phyloP scores from a whole-genome alignment of 139 green algal genomes.

The Tetraselmis chui region DNA sequence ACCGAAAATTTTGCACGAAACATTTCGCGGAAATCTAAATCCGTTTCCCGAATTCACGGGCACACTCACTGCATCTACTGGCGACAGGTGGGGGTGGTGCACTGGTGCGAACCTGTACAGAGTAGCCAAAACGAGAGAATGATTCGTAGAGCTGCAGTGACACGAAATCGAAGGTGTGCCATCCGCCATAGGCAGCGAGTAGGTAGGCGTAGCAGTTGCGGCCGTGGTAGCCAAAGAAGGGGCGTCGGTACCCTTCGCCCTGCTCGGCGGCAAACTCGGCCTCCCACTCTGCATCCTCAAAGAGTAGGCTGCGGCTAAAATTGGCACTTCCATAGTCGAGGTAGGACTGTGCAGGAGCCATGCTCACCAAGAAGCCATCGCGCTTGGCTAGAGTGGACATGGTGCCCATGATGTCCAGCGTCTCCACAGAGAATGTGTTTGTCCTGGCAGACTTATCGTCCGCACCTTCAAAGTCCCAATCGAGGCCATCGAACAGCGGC shows the following conservation, averaged over 20 bases:
- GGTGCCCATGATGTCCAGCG: background rate
- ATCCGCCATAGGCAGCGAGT: background rate
- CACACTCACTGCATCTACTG: no score
- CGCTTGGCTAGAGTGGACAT: background rate
- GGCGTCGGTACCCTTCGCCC: background rate
- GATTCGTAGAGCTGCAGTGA: background rate
- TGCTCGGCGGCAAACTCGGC: background rate
- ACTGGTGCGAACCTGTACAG: background rate
- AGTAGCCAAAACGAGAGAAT: background rate
- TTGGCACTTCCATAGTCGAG: background rate
- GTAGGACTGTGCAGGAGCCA: background rate
- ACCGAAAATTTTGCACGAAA: no score
- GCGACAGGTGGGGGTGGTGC: no score
- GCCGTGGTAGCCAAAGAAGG: background rate
- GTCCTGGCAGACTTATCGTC: background rate
- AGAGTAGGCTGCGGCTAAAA: background rate
- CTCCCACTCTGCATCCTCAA: background rate
- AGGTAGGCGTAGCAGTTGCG: background rate
- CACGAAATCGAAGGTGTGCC: background rate
- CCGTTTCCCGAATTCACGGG: no score
- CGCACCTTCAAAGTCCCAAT: background rate
- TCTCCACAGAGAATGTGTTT: background rate
- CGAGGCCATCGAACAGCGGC: background rate
- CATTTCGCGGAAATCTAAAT: no score
- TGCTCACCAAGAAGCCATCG: background rate